Percentiles rank a stretch among this genome's conserved stretches.
These are phyloP conservation scores for Tanacetum coccineum DNA, from an alignment of 129 eudicot genomes.

Conservation along the genomic window DNA sequence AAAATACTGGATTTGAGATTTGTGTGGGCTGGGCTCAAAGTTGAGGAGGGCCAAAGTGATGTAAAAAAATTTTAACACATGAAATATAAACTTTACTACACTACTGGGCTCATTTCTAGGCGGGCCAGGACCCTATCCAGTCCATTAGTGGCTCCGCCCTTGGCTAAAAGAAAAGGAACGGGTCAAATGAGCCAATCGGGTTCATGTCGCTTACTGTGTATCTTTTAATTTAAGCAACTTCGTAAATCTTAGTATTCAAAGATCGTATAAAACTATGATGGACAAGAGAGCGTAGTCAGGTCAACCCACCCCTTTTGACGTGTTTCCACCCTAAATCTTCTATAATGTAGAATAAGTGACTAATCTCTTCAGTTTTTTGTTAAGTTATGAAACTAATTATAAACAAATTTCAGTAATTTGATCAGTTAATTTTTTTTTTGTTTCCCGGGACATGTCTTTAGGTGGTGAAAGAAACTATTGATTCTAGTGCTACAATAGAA, in stretches of 20 bases:
- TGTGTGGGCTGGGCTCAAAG: too few relatives aligned
- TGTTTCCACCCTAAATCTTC: background rate
- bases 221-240: background rate
- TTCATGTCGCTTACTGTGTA: background rate
- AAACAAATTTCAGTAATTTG: constrained; percentile 3
- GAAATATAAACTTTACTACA: too few relatives aligned
- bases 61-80: too few relatives aligned
- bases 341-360: background rate
- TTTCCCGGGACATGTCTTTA: constrained; percentile 15
- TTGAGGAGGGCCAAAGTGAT: too few relatives aligned
- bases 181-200: background rate
- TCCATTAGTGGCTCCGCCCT: too few relatives aligned
- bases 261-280: background rate
- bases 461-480: too few relatives aligned
- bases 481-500: too few relatives aligned
- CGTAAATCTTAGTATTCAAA: background rate
- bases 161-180: too few relatives aligned
- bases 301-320: background rate
- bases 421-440: background rate
- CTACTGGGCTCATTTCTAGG: too few relatives aligned
- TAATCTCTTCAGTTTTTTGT: background rate
- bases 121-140: too few relatives aligned
- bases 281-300: background rate
- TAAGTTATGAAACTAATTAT: background rate
- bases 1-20: too few relatives aligned